Evolutionary conservation across 176 grass and related monocot genomes (phyloP), one percentile per base, ranked within the genome.

Genomic region (Pontederia paniculata): DNA sequence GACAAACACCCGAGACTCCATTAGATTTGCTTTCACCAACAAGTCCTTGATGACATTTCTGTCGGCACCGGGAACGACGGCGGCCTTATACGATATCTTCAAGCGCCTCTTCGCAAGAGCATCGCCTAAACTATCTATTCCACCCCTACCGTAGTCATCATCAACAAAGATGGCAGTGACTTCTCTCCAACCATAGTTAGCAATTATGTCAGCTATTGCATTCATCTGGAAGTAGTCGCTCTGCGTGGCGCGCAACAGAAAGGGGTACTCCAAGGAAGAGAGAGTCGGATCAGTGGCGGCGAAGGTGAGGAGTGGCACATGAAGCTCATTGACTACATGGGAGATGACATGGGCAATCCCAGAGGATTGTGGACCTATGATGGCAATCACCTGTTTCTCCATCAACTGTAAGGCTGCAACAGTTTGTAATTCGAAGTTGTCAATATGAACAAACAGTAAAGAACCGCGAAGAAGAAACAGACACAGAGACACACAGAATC

Each of bases 61-160:
- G 9, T 66, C 48, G 20, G 63, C 63, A 42, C 19, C 6, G 8
- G 63, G 63, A 20, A 48, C n/a, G 17, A 66, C 12, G n/a, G 63
- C 25, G 48, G 77, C 77, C 81, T 89, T 89, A 59, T 84, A 89
- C 8, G 69, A 60, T 70, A 93, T 80, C 50, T 83, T 80, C 42
- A 59, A 62, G 44, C 75, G 76, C 45, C 22, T 80, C 42, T 65
- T 77, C 31, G 72, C 82, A 62, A 93, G 81, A 46, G 78, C 79
- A 43, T 93, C 88, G 60, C 79, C 75, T 56, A 93, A 67, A 46
- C 72, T 72, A 45, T 64, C 48, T 60, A 93, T 80, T 37, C 88
- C 88, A 51, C 81, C 83, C 74, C 88, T 68, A 23, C 82, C 88
- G 62, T 87, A 93, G 42, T 83, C 88, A 77, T 93, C 88, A 68